These are phyloP conservation scores for Alloteropsis semialata DNA, from an alignment of 176 grass and related monocot species.

Conservation along the genomic window DNA sequence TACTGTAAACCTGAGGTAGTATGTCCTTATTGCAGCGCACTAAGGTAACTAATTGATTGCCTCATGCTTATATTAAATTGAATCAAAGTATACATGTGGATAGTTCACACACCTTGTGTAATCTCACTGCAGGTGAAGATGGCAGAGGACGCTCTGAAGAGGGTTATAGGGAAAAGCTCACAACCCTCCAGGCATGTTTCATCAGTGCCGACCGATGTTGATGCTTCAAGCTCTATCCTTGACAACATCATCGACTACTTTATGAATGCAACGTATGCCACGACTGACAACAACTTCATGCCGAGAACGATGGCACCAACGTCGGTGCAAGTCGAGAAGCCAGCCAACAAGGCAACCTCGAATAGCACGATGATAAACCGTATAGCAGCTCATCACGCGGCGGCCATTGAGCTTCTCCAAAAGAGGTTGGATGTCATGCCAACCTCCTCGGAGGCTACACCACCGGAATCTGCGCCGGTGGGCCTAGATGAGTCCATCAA, in stretches of 20 bases:
- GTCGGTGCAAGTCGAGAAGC: neutral
- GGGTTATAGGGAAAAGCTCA: slow-evolving; percentile 22
- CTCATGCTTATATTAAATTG: neutral
- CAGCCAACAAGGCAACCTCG: neutral
- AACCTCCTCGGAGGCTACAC: neutral
- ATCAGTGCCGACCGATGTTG: neutral
- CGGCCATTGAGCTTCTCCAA: slow-evolving; percentile 41
- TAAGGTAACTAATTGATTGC: neutral
- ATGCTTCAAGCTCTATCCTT: slow-evolving; percentile 24
- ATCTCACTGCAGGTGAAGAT: slow-evolving; percentile 62
- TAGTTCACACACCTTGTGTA: neutral
- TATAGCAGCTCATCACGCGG: slow-evolving; percentile 8
- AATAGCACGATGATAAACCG: neutral
- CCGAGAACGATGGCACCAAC: neutral
- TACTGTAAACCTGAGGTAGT: too few relatives aligned
- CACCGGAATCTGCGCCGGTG: neutral
- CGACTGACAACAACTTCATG: neutral
- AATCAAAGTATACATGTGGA: neutral
- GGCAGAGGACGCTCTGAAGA: slow-evolving; percentile 66
- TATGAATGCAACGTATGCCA: neutral
- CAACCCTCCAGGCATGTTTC: neutral
- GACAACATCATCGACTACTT: slow-evolving; percentile 33
- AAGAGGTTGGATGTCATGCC: neutral
- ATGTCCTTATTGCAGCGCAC: neutral
- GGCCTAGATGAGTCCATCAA: neutral